These are phyloP conservation scores for Clonostachys rhizophaga DNA, from an alignment of 2,329 filamentous ascomycete genomes.

Conservation along the genomic window DNA sequence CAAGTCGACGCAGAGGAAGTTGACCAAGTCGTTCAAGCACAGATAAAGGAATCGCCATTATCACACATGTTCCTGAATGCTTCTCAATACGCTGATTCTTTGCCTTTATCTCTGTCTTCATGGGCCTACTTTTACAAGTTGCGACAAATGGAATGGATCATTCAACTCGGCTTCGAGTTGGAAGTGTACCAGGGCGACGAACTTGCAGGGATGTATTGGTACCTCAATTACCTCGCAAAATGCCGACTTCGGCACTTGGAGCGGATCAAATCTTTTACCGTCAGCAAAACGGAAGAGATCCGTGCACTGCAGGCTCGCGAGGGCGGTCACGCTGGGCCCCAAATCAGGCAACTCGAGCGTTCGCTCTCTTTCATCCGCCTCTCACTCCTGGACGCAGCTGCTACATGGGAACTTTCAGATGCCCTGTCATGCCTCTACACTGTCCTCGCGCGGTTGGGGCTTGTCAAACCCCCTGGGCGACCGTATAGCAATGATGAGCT, in stretches of 20 bases:
- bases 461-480: conserved; percentile 45
- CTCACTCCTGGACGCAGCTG: conserved; percentile 60
- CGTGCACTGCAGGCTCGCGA: conserved; percentile 4
- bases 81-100: not conserved
- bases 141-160: conserved; percentile 78
- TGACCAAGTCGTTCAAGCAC: conserved; percentile 60
- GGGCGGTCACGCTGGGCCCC: not conserved
- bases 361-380: conserved; percentile 53
- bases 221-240: conserved; percentile 70
- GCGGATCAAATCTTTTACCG: conserved; percentile 65
- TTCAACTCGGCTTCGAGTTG: conserved; percentile 92
- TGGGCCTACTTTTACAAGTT: conserved; percentile 92
- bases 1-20: conserved; percentile 78
- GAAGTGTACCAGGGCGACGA: conserved; percentile 86
- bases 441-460: conserved; percentile 52
- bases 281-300: conserved; percentile 26
- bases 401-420: conserved; percentile 52
- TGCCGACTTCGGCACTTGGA: conserved; percentile 66
- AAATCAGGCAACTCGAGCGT: conserved; percentile 32
- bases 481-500: conserved; percentile 65
- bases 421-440: conserved; percentile 60
- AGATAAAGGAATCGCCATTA: conserved; percentile 47
- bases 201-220: conserved; percentile 85
- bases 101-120: conserved; percentile 62
- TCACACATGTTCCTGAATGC: conserved; percentile 8